A percentile compares a stretch with the other conserved stretches of the same genome.
Conservation (phyloP, 2,329 filamentous ascomycete species). For the Penicillium sclerotiorum region DNA sequence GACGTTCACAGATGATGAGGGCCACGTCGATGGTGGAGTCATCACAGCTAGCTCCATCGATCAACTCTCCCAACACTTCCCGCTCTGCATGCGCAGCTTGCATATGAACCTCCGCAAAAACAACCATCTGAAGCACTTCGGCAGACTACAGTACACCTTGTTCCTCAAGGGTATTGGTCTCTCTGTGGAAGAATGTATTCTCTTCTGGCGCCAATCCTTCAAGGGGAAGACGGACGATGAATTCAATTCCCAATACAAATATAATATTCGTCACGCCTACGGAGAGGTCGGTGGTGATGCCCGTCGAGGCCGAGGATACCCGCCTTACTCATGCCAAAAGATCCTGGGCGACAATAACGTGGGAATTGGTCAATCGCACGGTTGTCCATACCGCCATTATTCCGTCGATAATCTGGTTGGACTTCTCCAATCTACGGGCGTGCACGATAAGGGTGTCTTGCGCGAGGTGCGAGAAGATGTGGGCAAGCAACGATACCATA, state of each 20-base stretch:
- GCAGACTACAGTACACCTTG: constrained; percentile 89
- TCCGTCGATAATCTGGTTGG: constrained; percentile 79
- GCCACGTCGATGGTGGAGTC: constrained; percentile 67
- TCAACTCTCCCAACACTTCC: constrained; percentile 76
- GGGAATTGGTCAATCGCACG: constrained; percentile 83
- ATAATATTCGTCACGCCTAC: constrained; percentile 94
- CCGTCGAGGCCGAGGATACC: constrained; percentile 82
- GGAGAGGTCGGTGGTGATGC: constrained; percentile 93
- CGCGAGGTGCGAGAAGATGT: constrained; percentile 87
- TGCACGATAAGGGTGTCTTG: constrained; percentile 75
- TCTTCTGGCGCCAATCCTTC: constrained; percentile 91
- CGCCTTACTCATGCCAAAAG: constrained; percentile 91
- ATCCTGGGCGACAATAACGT: constrained; percentile 88
- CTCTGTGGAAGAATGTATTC: constrained; percentile 83
- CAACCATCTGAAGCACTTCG: constrained; percentile 88
- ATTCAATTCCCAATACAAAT: constrained; percentile 97
- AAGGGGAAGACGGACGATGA: constrained; percentile 85
- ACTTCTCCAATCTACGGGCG: constrained; percentile 75
- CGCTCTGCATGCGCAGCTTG: constrained; percentile 90
- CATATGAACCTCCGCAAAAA: constrained; percentile 85
- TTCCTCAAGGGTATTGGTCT: constrained; percentile 97
- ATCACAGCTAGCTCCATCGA: constrained; percentile 82
- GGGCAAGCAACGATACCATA: constrained; percentile 83
- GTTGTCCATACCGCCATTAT: constrained; percentile 96
- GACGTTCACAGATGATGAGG: constrained; percentile 69